Evolutionary conservation across 345 rosid species (phyloP).

Genomic region (Eucalyptus marginata): DNA sequence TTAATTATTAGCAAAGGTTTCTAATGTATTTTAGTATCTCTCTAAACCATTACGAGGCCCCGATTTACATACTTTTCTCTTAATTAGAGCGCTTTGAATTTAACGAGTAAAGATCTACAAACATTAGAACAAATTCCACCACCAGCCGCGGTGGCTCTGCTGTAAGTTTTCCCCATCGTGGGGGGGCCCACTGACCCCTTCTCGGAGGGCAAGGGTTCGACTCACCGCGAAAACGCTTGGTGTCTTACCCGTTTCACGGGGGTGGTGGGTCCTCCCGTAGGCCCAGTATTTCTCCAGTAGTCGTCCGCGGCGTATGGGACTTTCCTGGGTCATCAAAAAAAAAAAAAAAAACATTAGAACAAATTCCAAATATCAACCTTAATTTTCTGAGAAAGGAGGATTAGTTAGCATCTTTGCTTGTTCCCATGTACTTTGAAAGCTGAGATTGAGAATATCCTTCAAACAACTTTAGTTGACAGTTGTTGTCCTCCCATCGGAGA

Average conservation of each 20-base stretch:
- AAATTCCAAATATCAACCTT: neutral
- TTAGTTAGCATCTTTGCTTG: neutral
- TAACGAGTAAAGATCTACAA: neutral
- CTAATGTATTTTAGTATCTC: too few relatives aligned
- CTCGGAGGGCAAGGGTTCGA: too few relatives aligned
- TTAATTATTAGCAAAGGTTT: neutral
- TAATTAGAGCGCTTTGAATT: neutral
- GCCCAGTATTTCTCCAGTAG: too few relatives aligned
- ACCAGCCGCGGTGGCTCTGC: too few relatives aligned
- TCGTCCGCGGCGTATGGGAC: too few relatives aligned
- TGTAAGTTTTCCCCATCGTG: too few relatives aligned
- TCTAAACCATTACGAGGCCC: accelerated
- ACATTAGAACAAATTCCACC: neutral
- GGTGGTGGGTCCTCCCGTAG: too few relatives aligned
- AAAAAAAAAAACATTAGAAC: too few relatives aligned
- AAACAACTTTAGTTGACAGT: neutral
- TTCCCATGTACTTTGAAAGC: neutral
- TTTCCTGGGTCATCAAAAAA: too few relatives aligned
- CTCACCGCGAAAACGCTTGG: too few relatives aligned
- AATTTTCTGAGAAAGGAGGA: neutral
- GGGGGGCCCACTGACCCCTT: too few relatives aligned
- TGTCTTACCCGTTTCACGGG: too few relatives aligned
- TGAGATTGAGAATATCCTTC: neutral
- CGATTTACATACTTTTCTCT: neutral
- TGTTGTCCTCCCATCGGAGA: neutral